Evolutionary conservation across 2,329 filamentous ascomycete genomes (phyloP).

Genomic region (Microsporum ferrugineum): DNA sequence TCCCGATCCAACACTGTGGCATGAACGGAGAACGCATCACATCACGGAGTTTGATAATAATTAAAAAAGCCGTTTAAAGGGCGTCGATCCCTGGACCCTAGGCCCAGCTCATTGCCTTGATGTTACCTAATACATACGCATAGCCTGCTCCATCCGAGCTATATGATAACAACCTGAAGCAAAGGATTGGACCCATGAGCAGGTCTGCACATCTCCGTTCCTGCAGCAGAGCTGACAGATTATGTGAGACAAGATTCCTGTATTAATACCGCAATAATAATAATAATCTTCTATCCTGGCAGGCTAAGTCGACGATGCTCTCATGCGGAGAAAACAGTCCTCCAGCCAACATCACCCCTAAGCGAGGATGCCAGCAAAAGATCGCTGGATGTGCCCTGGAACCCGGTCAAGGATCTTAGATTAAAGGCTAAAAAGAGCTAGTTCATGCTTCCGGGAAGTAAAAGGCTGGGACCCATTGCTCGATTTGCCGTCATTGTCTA

Average conservation of each 20-base stretch:
- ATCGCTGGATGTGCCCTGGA: background rate
- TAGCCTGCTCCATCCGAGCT: background rate
- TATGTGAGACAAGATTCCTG: background rate
- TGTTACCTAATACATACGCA: background rate
- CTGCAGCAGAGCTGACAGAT: background rate
- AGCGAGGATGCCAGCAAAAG: background rate
- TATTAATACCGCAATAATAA: background rate
- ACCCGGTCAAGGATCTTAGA: background rate
- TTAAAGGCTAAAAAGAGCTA: background rate
- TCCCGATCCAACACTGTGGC: constrained; percentile 1
- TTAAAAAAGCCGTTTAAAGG: background rate
- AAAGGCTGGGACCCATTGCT: background rate
- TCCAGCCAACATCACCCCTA: background rate
- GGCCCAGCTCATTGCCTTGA: background rate
- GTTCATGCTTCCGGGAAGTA: constrained; percentile 1
- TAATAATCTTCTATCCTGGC: background rate
- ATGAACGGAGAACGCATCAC: background rate
- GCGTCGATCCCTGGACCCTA: background rate
- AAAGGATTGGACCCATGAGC: background rate
- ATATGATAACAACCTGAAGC: background rate
- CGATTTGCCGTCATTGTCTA: background rate
- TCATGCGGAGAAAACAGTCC: background rate
- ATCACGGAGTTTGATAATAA: background rate
- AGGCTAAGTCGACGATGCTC: background rate
- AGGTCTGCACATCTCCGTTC: background rate